These are phyloP conservation scores for Aspergillus flavus DNA, from an alignment of 2,329 filamentous ascomycete species.

Conservation along the genomic window DNA sequence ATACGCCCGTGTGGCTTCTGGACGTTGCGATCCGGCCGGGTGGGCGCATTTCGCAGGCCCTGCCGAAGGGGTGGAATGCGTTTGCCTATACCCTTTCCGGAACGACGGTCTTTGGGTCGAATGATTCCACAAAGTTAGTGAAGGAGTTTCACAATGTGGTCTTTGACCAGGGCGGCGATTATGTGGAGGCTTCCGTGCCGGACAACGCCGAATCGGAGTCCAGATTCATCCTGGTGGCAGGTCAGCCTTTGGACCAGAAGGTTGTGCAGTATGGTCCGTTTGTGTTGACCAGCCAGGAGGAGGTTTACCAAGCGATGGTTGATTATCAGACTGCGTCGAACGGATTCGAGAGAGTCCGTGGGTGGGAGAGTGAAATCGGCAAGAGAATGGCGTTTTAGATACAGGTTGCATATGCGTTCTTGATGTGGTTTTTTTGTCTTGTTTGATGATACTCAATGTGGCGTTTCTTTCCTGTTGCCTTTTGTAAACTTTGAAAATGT, in stretches of 20 bases:
- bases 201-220: conserved; percentile 61
- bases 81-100: conserved; percentile 88
- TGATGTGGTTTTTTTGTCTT: background rate
- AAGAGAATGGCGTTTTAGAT: conserved; percentile 64
- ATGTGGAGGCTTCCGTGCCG: conserved; percentile 70
- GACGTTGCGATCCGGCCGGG: conserved; percentile 81
- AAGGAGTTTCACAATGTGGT: conserved; percentile 82
- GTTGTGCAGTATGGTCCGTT: conserved; percentile 86
- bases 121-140: conserved; percentile 29
- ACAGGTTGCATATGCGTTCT: background rate
- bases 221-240: conserved; percentile 69
- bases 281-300: conserved; percentile 71
- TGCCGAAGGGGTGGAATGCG: conserved; percentile 83
- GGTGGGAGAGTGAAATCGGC: conserved; percentile 85
- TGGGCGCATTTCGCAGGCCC: conserved; percentile 70
- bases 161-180: conserved; percentile 78
- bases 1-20: conserved; percentile 95
- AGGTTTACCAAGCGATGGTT: conserved; percentile 74
- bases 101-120: conserved; percentile 63
- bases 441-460: conserved; percentile 13
- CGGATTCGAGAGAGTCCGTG: conserved; percentile 76
- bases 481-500: conserved; percentile 1
- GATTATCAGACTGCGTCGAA: conserved; percentile 74
- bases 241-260: conserved; percentile 76
- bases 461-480: conserved; percentile 8